phyloP scores from a whole-genome alignment of 2,329 filamentous ascomycete genomes.

The Emericellopsis atlantica region DNA sequence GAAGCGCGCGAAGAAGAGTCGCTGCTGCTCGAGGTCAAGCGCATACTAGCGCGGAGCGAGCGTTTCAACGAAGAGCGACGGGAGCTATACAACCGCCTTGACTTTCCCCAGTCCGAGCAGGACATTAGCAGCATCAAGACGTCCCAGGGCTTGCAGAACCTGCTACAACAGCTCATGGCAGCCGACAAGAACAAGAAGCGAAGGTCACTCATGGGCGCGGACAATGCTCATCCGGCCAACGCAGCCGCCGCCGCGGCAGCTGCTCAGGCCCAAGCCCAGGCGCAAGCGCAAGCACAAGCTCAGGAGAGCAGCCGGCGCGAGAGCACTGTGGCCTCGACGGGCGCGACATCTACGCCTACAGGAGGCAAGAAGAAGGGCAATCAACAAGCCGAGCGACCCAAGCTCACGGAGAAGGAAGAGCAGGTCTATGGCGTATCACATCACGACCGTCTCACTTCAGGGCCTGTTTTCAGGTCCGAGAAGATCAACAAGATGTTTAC shows the following conservation, averaged over 20 bases:
- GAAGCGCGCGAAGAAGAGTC: conserved; percentile 89
- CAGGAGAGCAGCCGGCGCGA: conserved; percentile 32
- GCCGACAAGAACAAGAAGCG: conserved; percentile 86
- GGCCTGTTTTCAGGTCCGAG: conserved; percentile 82
- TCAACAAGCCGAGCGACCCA: conserved; percentile 40
- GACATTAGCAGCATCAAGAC: conserved; percentile 70
- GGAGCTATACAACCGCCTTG: conserved; percentile 76
- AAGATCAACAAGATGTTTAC: conserved; percentile 67
- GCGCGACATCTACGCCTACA: conserved; percentile 19
- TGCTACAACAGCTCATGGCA: conserved; percentile 71
- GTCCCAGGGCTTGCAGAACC: conserved; percentile 63
- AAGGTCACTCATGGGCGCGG: conserved; percentile 53
- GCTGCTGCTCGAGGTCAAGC: conserved; percentile 77
- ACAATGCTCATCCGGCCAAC: conserved; percentile 30
- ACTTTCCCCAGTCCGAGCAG: conserved; percentile 59
- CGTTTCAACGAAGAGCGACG: conserved; percentile 78
- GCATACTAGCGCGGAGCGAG: conserved; percentile 78
- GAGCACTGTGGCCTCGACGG: conserved; percentile 35
- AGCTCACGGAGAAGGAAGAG: conserved; percentile 65
- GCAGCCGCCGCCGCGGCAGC: neutral
- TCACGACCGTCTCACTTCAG: conserved; percentile 73
- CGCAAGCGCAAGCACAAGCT: conserved; percentile 21
- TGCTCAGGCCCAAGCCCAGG: conserved; percentile 12
- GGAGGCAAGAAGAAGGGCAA: conserved; percentile 38
- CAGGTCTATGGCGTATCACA: conserved; percentile 71